Conservation (phyloP, 2,329 filamentous ascomycete genomes). For the Passalora sequoiae region DNA sequence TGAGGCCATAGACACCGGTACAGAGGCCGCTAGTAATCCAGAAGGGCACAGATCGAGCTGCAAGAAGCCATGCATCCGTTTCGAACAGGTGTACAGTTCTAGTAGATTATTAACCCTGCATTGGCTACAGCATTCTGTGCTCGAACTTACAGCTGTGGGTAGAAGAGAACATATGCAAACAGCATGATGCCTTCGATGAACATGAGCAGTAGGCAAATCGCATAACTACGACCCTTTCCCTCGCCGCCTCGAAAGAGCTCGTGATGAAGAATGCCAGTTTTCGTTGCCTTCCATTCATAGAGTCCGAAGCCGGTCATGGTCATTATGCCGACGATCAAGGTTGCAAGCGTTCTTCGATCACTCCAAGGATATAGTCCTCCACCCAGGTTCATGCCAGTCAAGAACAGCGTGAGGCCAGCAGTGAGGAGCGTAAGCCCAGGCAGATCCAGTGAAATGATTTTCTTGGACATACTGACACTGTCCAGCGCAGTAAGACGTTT, state of each 20-base stretch:
- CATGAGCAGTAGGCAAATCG: slow-evolving; percentile 14
- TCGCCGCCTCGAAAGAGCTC: slow-evolving; percentile 14
- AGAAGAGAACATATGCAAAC: slow-evolving; percentile 17
- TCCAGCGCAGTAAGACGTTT: slow-evolving; percentile 13
- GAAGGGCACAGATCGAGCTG: slow-evolving; percentile 11
- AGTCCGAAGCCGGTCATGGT: slow-evolving; percentile 31
- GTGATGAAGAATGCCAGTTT: slow-evolving; percentile 18
- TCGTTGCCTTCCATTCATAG: slow-evolving; percentile 18
- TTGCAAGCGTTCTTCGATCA: slow-evolving; percentile 30
- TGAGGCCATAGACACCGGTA: slow-evolving; percentile 11
- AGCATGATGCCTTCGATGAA: slow-evolving; percentile 20
- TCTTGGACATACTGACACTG: slow-evolving; percentile 11
- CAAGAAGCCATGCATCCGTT: slow-evolving; percentile 6
- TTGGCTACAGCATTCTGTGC: neutral
- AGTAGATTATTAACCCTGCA: neutral
- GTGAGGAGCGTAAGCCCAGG: slow-evolving; percentile 17
- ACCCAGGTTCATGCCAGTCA: slow-evolving; percentile 31
- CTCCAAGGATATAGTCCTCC: slow-evolving; percentile 34
- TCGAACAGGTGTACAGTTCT: slow-evolving; percentile 11
- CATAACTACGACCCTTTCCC: slow-evolving; percentile 10
- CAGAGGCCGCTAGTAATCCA: slow-evolving; percentile 13
- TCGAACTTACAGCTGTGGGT: slow-evolving; percentile 14
- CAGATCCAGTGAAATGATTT: slow-evolving; percentile 17
- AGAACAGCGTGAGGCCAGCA: slow-evolving; percentile 20
- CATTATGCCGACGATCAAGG: slow-evolving; percentile 32